Evolutionary conservation across 345 rosid genomes (phyloP).

Genomic region (Euphorbia pulcherrima): DNA sequence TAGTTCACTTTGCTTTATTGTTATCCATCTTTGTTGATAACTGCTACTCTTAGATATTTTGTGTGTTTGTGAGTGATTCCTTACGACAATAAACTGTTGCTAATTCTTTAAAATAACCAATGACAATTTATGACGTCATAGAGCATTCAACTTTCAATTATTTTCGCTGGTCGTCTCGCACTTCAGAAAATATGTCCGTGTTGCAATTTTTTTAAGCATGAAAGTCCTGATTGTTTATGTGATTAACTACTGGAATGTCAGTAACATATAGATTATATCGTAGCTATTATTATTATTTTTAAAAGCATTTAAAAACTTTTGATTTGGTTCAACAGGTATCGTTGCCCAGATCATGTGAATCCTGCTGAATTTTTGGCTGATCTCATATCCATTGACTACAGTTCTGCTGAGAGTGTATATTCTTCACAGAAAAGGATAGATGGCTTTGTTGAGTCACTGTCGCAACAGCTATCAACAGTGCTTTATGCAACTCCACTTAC

Average conservation of each 20-base stretch:
- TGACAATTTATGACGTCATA: background rate
- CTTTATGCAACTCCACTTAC: conserved; percentile 67
- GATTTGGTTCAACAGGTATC: conserved; percentile 52
- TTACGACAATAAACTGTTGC: background rate
- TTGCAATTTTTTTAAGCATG: background rate
- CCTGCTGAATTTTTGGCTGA: conserved; percentile 99
- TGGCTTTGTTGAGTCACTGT: conserved; percentile 79
- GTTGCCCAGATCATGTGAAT: conserved; percentile 79
- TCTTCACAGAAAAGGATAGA: conserved; percentile 80
- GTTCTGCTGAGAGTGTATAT: conserved; percentile 71
- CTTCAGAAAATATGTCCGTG: background rate
- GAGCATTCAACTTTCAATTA: background rate
- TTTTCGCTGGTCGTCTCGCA: background rate
- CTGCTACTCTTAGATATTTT: background rate
- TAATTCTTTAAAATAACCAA: background rate
- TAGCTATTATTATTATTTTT: conserved; percentile 1
- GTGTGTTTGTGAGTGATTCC: background rate
- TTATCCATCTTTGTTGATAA: background rate
- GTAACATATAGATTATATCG: conserved; percentile 8
- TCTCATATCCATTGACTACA: conserved; percentile 89
- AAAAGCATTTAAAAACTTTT: conserved; percentile 12
- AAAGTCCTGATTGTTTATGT: conserved; percentile 7
- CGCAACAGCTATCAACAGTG: conserved; percentile 48
- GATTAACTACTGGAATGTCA: background rate
- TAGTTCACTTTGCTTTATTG: background rate